Evolutionary conservation across 192 early-diverging fungal genomes (phyloP).

Genomic region (Obelidium mucronatum): DNA sequence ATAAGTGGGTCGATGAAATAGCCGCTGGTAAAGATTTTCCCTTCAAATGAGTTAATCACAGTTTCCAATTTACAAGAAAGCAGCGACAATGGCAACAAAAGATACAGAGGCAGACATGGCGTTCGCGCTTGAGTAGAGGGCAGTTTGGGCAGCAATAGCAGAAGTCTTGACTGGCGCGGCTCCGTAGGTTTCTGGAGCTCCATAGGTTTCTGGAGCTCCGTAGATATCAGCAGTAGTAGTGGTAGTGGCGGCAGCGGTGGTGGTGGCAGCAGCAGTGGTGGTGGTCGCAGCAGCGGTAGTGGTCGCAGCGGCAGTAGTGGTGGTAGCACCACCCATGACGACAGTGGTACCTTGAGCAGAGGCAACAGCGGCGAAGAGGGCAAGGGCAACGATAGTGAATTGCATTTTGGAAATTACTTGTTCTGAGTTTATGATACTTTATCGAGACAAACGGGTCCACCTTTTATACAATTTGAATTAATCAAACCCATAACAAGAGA

Average conservation of each 20-base stretch:
- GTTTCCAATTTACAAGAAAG: neutral
- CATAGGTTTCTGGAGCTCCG: neutral
- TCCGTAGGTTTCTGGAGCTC: neutral
- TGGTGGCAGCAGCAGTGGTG: neutral
- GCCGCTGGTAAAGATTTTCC: too few species aligned
- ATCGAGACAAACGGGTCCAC: too few species aligned
- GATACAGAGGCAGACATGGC: neutral
- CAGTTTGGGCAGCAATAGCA: neutral
- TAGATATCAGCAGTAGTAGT: neutral
- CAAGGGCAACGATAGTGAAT: too few species aligned
- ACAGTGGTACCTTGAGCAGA: too few species aligned
- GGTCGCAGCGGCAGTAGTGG: neutral
- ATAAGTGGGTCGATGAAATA: too few species aligned
- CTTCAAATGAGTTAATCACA: too few species aligned
- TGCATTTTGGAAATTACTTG: too few species aligned
- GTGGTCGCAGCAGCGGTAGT: neutral
- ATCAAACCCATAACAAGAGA: too few species aligned
- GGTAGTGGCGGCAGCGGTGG: neutral
- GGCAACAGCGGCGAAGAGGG: too few species aligned
- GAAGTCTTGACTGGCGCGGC: too few species aligned
- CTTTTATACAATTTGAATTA: too few species aligned
- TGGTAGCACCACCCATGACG: neutral
- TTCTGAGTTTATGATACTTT: too few species aligned
- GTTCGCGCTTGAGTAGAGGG: neutral
- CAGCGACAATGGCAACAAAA: neutral